These are phyloP conservation scores for Calycina marina DNA, from an alignment of 2,329 filamentous ascomycete species.

Conservation along the genomic window DNA sequence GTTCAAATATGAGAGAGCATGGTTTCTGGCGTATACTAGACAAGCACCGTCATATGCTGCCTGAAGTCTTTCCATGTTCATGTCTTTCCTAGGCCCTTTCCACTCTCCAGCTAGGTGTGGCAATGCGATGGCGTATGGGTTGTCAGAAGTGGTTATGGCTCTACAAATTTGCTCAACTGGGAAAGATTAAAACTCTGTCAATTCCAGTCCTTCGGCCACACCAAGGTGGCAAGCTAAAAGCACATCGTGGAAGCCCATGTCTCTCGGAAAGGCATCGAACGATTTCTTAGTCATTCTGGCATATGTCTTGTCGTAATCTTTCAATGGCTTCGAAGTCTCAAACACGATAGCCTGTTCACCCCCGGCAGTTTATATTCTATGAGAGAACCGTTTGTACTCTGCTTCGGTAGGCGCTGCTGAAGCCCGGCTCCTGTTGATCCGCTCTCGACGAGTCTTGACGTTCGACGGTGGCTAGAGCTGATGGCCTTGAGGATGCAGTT, in stretches of 20 bases:
- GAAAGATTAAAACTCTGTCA: slow-evolving; percentile 7
- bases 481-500: slow-evolving; percentile 5
- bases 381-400: slow-evolving; percentile 2
- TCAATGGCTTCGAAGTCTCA: slow-evolving; percentile 2
- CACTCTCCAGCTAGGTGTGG: slow-evolving; percentile 10
- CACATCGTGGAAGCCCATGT: slow-evolving; percentile 18
- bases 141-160: neutral
- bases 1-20: slow-evolving; percentile 8
- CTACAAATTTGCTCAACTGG: slow-evolving; percentile 4
- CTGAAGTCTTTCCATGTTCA: slow-evolving; percentile 1
- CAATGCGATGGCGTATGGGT: slow-evolving; percentile 1
- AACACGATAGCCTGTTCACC: slow-evolving; percentile 3
- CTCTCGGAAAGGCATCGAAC: slow-evolving; percentile 13
- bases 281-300: slow-evolving; percentile 4
- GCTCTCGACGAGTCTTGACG: slow-evolving; percentile 1
- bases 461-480: slow-evolving; percentile 4
- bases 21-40: slow-evolving; percentile 11
- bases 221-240: slow-evolving; percentile 19
- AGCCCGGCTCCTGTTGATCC: slow-evolving; percentile 2
- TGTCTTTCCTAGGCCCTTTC: slow-evolving; percentile 5
- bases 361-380: neutral
- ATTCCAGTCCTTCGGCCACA: slow-evolving; percentile 16
- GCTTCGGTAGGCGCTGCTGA: slow-evolving; percentile 5
- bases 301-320: slow-evolving; percentile 5
- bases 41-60: slow-evolving; percentile 11